Evolutionary conservation across 768 basidiomycete genomes (phyloP), one percentile per base, ranked within the genome.

Genomic region (Auricularia heimuer): DNA sequence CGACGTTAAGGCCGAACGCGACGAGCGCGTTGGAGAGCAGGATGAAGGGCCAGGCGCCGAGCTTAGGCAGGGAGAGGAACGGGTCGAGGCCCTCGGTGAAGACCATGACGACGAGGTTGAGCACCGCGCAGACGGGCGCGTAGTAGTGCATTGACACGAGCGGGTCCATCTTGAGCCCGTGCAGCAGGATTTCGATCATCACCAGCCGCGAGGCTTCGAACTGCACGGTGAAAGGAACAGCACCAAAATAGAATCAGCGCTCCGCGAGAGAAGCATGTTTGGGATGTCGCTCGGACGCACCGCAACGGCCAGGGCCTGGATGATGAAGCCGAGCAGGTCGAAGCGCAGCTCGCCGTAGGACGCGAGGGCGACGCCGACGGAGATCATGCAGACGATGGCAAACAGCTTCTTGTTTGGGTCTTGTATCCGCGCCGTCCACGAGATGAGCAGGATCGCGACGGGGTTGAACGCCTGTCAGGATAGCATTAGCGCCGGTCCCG

Each of bases 111-210:
- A 84, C 73, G 29, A 93, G 82, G 75, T 97, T 98, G 79, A 98
- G 90, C 66, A 80, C 74, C 0, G 96, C 94, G 74, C 96, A 98
- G 62, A 98, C 92, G 14, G 94, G 94, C 10, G 95, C 94, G 73
- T 94, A 97, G 79, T 96, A 98, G 79, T 98, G 92, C 62, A 98
- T 76, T 4, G 94, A 97, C 24, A 94, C 91, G 4, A 98, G 83
- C 0, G 96, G 96, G 72, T 97, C 94, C 95, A 98, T 98, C 78
- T 97, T 97, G 71, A 97, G 78, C 44, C 94, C 94, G 72, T 97
- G 93, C 0, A 98, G 80, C 47, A 98, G 85, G 63, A 95, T 85
- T 74, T 98, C 91, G 67, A 98, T 98, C 86, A 97, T 94, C 29
- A 98, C 94, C 12, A 98, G 83, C 47, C 96, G 89, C 21, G 90